A percentile compares a stretch with the other conserved stretches of the same genome.
These are phyloP conservation scores for Phytophthora sojae DNA, from an alignment of 352 stramenopile genomes.

Conservation along the genomic window DNA sequence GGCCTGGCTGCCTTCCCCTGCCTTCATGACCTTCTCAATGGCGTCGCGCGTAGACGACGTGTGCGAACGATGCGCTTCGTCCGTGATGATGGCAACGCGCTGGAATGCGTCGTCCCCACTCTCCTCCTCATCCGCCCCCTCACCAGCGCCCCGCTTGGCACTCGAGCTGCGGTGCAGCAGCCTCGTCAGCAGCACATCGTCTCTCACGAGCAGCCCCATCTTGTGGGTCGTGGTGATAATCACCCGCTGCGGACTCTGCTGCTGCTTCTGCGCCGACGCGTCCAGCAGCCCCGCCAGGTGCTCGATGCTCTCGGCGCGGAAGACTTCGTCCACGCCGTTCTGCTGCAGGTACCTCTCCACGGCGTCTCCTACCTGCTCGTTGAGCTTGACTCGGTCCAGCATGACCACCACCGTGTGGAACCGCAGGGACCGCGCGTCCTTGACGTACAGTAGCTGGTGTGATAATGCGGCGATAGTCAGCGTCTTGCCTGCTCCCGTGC, in stretches of 20 bases:
- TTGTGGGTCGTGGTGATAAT: constrained; percentile 89
- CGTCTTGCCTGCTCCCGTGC: constrained; percentile 84
- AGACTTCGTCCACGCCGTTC: constrained; percentile 78
- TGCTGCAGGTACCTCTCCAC: constrained; percentile 76
- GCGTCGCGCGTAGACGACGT: constrained; percentile 68
- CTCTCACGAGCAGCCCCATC: constrained; percentile 71
- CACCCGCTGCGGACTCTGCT: constrained; percentile 53
- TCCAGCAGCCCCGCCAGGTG: constrained; percentile 70
- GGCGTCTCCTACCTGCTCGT: constrained; percentile 78
- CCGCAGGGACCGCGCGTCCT: constrained; percentile 43
- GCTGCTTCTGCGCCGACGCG: constrained; percentile 11
- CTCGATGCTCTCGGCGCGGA: constrained; percentile 76
- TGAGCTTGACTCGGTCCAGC: constrained; percentile 84
- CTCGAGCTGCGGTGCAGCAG: constrained; percentile 61
- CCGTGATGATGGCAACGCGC: constrained; percentile 81
- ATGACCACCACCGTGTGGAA: constrained; percentile 86
- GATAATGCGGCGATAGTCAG: constrained; percentile 77
- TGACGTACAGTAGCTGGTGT: constrained; percentile 71
- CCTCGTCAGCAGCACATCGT: constrained; percentile 72
- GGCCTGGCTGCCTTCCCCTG: constrained; percentile 48
- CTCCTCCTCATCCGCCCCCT: background rate
- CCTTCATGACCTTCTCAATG: constrained; percentile 70
- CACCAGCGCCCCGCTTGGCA: background rate
- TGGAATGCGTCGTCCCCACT: constrained; percentile 39
- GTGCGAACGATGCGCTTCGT: constrained; percentile 87